Base-by-base conservation (phyloP, 2,329 filamentous ascomycete species). In the Diaporthe nobilis region DNA sequence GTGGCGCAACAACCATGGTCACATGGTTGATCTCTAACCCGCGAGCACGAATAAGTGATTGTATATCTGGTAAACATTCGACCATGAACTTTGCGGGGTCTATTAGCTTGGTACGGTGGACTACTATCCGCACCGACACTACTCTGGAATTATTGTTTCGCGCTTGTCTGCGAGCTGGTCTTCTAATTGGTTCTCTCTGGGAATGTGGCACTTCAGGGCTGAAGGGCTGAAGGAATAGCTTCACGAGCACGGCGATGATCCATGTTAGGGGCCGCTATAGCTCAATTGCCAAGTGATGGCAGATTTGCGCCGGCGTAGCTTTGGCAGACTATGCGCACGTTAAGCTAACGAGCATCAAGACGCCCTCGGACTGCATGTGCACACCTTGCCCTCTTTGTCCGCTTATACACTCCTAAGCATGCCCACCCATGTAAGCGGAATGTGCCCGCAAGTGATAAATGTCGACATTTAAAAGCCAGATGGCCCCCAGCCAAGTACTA, bases 221-320 rank as follows among this genome's bases (percentile, higher is more conserved):
- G 44, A 51, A 65, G 17, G 44, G 42, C 63, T 51, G 42, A 67
- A 51, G 44, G 17, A 12, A 49, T 67, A 67, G 63, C 63, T 31
- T 37, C 28, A 34, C 4, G 20, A 49, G 28, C 20, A 51, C 28
- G 44, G 22, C 10, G 63, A 25, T 34, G 13, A 67, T 51, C 42
- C 44, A 51, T 67, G 44, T 22, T 28, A 34, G 10, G 63, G 42
- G 28, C 22, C 17, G 20, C 22, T 51, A 4, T 51, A 44, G 20
- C 20, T 44, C 20, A 49, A n/a, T 15, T 7, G 44, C 63, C 63
- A 67, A 67, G 44, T 17, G 28, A 37, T 12, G 28, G 44, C 34
- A 67, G 20, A 15, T 9, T 34, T 67, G 28, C 7, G 63, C 28
- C 8, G 28, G 63, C 12, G 28, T 34, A 47, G 9, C 37, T 8